phyloP scores from a whole-genome alignment of 176 grass and related monocot genomes.

The Eleusine indica region DNA sequence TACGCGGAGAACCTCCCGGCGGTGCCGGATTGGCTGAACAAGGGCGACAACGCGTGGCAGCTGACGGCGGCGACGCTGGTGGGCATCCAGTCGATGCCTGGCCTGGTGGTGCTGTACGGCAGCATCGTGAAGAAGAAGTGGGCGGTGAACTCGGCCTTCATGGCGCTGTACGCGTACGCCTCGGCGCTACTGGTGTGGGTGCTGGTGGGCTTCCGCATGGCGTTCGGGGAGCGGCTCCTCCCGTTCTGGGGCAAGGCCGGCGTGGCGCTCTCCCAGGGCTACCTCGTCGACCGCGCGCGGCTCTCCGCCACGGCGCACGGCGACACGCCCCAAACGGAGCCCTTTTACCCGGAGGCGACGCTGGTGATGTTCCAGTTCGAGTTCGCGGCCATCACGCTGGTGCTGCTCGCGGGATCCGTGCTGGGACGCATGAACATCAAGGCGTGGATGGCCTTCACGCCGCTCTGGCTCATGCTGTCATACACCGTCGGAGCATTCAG shows the following conservation, averaged over 20 bases:
- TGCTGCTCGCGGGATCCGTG: slow-evolving; percentile 75
- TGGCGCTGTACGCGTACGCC: slow-evolving; percentile 79
- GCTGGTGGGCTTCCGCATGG: slow-evolving; percentile 68
- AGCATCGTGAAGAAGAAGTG: slow-evolving; percentile 97
- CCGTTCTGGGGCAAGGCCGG: slow-evolving; percentile 86
- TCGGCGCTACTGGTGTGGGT: slow-evolving; percentile 80
- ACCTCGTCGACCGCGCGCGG: slow-evolving; percentile 52
- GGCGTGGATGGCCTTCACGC: slow-evolving; percentile 91
- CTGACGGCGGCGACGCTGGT: slow-evolving; percentile 75
- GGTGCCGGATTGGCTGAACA: slow-evolving; percentile 86
- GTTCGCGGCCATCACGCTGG: slow-evolving; percentile 84
- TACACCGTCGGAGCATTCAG: slow-evolving; percentile 90
- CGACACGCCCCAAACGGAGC: slow-evolving; percentile 19
- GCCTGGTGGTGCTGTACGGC: slow-evolving; percentile 67
- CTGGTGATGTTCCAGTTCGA: slow-evolving; percentile 78
- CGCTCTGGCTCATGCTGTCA: slow-evolving; percentile 80
- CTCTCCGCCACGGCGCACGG: slow-evolving; percentile 51
- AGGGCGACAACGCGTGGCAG: slow-evolving; percentile 96
- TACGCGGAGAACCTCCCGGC: slow-evolving; percentile 47
- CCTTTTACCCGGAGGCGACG: slow-evolving; percentile 61
- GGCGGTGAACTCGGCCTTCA: slow-evolving; percentile 84
- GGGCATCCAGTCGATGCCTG: slow-evolving; percentile 80
- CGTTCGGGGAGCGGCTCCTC: slow-evolving; percentile 68
- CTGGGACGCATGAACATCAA: slow-evolving; percentile 89
- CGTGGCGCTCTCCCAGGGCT: slow-evolving; percentile 52